These are phyloP conservation scores for Mycena belliarum DNA, from an alignment of 768 basidiomycete species.

Conservation along the genomic window DNA sequence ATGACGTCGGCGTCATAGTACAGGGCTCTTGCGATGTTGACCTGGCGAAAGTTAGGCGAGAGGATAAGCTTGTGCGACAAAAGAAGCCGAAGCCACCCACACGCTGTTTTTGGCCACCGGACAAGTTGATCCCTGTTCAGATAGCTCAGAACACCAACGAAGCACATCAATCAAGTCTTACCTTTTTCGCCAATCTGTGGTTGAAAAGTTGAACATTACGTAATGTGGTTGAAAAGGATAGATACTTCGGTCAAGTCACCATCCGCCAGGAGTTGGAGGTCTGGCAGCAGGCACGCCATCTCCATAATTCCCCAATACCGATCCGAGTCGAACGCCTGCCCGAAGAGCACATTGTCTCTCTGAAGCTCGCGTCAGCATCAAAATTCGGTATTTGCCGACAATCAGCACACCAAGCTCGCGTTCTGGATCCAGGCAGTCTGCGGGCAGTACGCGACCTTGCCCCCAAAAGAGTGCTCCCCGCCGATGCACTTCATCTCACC, in stretches of 20 bases:
- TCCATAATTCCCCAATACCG: conserved; percentile 66
- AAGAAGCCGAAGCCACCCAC: conserved; percentile 29
- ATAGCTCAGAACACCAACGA: background rate
- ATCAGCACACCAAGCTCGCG: conserved; percentile 49
- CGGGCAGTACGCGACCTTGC: conserved; percentile 66
- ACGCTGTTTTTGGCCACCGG: conserved; percentile 67
- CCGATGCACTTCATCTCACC: conserved; percentile 64
- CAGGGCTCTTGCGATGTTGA: conserved; percentile 71
- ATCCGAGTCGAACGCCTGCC: conserved; percentile 61
- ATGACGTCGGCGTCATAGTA: conserved; percentile 66
- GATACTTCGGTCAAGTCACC: conserved; percentile 73
- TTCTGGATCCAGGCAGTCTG: conserved; percentile 83
- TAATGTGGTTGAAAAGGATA: background rate
- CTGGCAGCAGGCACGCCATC: conserved; percentile 58
- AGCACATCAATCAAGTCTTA: background rate
- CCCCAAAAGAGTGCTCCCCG: conserved; percentile 61
- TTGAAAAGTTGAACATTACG: background rate
- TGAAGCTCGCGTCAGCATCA: background rate
- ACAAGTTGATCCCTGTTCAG: conserved; percentile 49
- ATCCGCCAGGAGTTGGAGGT: conserved; percentile 65
- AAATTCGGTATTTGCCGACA: background rate
- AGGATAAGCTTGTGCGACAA: background rate
- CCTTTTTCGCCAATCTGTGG: conserved; percentile 68
- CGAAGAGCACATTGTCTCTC: conserved; percentile 71
- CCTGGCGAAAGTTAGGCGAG: conserved; percentile 30